Evolutionary conservation across 371 early-diverging fungal species (phyloP), one percentile per base, ranked within the genome.

Genomic region (Apophysomyces elegans): DNA sequence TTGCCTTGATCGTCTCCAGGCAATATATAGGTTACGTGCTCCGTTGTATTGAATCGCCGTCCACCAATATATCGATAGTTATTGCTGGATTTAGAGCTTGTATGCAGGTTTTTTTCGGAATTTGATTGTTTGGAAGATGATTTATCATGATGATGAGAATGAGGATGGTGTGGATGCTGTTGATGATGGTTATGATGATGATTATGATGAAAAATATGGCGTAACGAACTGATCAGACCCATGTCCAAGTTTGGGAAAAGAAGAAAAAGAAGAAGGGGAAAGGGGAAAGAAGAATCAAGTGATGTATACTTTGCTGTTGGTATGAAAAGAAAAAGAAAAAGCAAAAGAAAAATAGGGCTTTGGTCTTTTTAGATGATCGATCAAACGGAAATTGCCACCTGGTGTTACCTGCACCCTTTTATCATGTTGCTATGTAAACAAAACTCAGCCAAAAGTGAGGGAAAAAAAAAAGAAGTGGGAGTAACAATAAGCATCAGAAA

Each of bases 1-100:
- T 39, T 64, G 77, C 81, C 81, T 67, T 70, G 77, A 45, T 81
- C 73, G 43, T 86, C 85, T 56, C 81, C 81, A 1, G 86, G 86
- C 6, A 86, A 65, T 60, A 84, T 69, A 61, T 86, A 86, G 4
- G 77, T 65, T 4, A 77, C 78, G 26, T 61, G 70, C n/a, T 74
- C 72, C 35, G 77, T 74, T n/a, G 77, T 71, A 54, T 84, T 79
- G 18, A 76, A 79, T 43, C 76, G 74, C 61, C 86, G 75, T 7
- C 86, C 86, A 37, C 77, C 75, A 18, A 69, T 69, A 50, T 76
- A 81, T 3, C 66, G 60, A 61, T 67, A 50, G 54, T 50, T 50
- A 11, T 18, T 50, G 11, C 54, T 50, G 21, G 18, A 9, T 50
- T 50, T 50, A 1, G 54, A 50, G 54, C 54, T 50, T n/a, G 54